These are phyloP conservation scores for Lactarius psammicola DNA, from an alignment of 768 basidiomycete genomes.

Conservation along the genomic window DNA sequence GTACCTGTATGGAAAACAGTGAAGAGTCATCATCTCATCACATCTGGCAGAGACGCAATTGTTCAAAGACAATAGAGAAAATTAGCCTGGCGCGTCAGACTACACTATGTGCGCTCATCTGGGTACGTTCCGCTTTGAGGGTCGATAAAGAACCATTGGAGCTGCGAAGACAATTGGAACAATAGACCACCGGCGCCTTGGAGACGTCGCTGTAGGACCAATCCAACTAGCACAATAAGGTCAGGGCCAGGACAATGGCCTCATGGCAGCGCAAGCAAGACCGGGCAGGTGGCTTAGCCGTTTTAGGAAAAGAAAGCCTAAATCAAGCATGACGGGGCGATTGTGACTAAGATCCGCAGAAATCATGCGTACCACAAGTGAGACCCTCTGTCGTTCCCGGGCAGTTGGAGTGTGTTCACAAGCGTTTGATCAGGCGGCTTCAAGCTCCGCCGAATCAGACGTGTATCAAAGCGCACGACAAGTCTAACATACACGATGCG, in stretches of 20 bases:
- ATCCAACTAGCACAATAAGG: not conserved
- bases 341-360: not conserved
- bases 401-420: not conserved
- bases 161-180: not conserved
- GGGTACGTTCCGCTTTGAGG: not conserved
- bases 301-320: not conserved
- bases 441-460: not conserved
- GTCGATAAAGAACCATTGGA: not conserved
- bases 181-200: not conserved
- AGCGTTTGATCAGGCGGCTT: not conserved
- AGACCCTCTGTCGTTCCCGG: not conserved
- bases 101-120: not conserved
- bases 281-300: not conserved
- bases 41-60: not conserved
- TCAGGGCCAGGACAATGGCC: not conserved
- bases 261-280: not conserved
- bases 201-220: not conserved
- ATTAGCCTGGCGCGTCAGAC: not conserved
- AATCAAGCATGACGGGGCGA: not conserved
- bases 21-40: not conserved
- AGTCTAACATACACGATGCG: not conserved
- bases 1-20: not conserved
- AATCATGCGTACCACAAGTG: not conserved
- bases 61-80: not conserved
- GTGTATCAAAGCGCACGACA: not conserved